phyloP scores from a whole-genome alignment of 208 protist species.

The Trypanosoma scelopori region DNA sequence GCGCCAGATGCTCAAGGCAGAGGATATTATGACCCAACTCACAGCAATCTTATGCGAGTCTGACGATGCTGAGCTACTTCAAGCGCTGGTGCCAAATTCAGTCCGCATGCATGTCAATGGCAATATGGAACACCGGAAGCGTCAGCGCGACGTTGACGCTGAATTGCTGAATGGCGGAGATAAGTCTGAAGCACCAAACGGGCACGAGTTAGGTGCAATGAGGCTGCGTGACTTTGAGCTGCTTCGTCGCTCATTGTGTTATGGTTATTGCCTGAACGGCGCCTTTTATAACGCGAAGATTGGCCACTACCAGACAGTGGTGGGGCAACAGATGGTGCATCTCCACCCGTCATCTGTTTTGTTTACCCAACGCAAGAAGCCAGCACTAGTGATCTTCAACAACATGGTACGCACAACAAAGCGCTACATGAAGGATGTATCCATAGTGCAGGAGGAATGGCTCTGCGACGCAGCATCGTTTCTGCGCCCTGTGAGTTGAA shows the following conservation, averaged over 20 bases:
- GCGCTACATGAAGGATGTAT: conserved; percentile 90
- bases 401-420: conserved; percentile 88
- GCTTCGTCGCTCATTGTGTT: conserved; percentile 80
- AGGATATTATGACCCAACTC: conserved; percentile 85
- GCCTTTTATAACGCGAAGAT: conserved; percentile 90
- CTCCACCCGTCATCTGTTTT: conserved; percentile 89
- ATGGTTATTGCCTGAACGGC: conserved; percentile 84
- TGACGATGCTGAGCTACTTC: conserved; percentile 49
- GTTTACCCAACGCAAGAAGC: conserved; percentile 80
- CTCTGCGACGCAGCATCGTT: conserved; percentile 76
- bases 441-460: conserved; percentile 88
- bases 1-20: conserved; percentile 82
- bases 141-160: conserved; percentile 8
- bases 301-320: conserved; percentile 77
- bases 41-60: conserved; percentile 54
- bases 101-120: conserved; percentile 13
- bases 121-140: not conserved
- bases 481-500: conserved; percentile 47
- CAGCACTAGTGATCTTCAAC: conserved; percentile 85
- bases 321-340: conserved; percentile 79
- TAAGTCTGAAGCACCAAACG: conserved; percentile 1
- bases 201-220: conserved; percentile 3
- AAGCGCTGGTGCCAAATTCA: conserved; percentile 36
- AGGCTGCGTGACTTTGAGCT: conserved; percentile 70
- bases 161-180: conserved; percentile 1